Evolutionary conservation across 768 basidiomycete genomes (phyloP), one percentile per base, ranked within the genome.

Genomic region (Daedaleopsis nitida): DNA sequence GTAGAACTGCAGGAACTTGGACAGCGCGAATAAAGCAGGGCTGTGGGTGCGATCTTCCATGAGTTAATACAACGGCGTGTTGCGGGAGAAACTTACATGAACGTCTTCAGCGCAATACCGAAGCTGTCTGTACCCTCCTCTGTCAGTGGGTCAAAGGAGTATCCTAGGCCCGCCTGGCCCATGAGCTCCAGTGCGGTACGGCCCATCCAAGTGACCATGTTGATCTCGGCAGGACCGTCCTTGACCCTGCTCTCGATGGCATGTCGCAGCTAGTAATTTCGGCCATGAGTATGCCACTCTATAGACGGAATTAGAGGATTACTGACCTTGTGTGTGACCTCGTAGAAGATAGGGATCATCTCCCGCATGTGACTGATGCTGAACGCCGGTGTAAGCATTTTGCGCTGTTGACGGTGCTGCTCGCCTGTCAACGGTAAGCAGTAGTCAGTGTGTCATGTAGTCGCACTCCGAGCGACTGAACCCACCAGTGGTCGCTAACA

Each of bases 81-180:
- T n/a, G 16, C 5, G n/a, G 5, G 50, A 17, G 11, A 8, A 17
- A 35, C 68, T 5, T 23, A 71, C 66, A 80, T 27, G 68, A 75
- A 66, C 73, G 57, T n/a, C 50, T 65, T 65, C 52, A 62, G 24
- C 32, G 64, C 60, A 34, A 43, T 52, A 1, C 60, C 64, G 32
- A 45, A 59, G 3, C 37, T 13, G 34, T 59, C 60, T 16, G 4
- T 34, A 21, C 19, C 74, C 0, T 75, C 74, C 47, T 75, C 74
- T 11, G 58, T 64, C 5, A 83, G 69, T 5, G 66, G 57, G 43
- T 77, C 75, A 55, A 77, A 77, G 5, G 76, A 74, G 52, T 70
- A 73, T 1, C 77, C 78, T 17, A 83, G 72, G 5, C 82, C 80
- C 24, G 76, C 76, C 69, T 79, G 81, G 6, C 80, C 81, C 49